Evolutionary conservation across 2,329 filamentous ascomycete species (phyloP), one percentile per base, ranked within the genome.

Genomic region (Talaromyces sp.): DNA sequence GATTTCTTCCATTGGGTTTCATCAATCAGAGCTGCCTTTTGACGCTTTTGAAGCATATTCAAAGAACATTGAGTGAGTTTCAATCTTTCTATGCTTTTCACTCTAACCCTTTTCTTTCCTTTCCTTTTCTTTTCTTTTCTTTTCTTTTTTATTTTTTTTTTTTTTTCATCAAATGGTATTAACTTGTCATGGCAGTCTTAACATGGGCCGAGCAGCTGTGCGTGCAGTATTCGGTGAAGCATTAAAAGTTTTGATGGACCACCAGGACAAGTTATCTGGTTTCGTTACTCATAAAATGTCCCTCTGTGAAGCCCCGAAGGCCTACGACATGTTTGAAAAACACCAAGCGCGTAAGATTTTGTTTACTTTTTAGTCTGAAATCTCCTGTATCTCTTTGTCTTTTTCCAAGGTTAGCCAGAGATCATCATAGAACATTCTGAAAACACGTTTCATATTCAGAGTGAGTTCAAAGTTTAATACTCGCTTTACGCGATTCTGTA

Each of bases 311-410:
- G 47, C 47, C 16, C 27, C 47, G 4, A 17, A 24, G 9, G 47
- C 27, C 6, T 49, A 42, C 30, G 29, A 49, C 9, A 36, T 49
- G 11, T 49, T 49, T 29, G 47, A 49, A 17, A 49, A 35, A 10
- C 47, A 43, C 9, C 37, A 49, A 10, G 47, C 39, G 24, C 47
- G 39, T 19, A 49, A 49, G n/a, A 37, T n/a, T n/a, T n/a, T n/a
- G n/a, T n/a, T n/a, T 49, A 5, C 14, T 37, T 37, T 16, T 37
- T n/a, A 37, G 5, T 4, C 24, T 27, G 9, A 5, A 9, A 27
- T 27, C 24, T 27, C 9, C 24, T 27, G 24, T 27, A 27, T 27
- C 24, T 27, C 24, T 27, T 27, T n/a, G n/a, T n/a, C n/a, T n/a
- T n/a, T n/a, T n/a, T n/a, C n/a, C n/a, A n/a, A n/a, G n/a, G n/a